Evolutionary conservation across 2,329 filamentous ascomycete genomes (phyloP).

Genomic region (Alternaria hordeiaustralica): DNA sequence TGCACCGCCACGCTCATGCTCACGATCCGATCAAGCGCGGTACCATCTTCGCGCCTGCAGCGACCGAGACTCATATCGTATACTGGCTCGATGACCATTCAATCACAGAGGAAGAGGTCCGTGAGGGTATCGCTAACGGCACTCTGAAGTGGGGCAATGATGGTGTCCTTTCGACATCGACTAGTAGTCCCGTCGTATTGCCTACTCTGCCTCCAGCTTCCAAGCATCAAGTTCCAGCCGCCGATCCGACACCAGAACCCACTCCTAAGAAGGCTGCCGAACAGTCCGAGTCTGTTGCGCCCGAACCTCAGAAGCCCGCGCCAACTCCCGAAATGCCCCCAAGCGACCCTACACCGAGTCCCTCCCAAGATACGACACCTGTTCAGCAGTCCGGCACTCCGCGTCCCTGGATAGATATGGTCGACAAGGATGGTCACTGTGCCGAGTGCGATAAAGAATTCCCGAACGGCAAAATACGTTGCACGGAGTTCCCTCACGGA

Average conservation of each 20-base stretch:
- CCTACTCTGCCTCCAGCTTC: slow-evolving; percentile 26
- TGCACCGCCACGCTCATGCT: slow-evolving; percentile 61
- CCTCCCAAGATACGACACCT: slow-evolving; percentile 34
- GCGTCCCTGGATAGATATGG: slow-evolving; percentile 20
- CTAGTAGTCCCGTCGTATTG: slow-evolving; percentile 14
- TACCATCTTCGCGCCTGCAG: slow-evolving; percentile 58
- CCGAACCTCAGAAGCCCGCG: background rate
- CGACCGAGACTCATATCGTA: slow-evolving; percentile 68
- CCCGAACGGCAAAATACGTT: slow-evolving; percentile 75
- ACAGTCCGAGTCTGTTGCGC: background rate
- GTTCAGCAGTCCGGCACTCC: slow-evolving; percentile 23
- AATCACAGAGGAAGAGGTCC: slow-evolving; percentile 69
- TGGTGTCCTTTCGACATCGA: slow-evolving; percentile 54
- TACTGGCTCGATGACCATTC: slow-evolving; percentile 73
- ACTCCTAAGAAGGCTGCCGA: background rate
- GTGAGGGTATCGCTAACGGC: slow-evolving; percentile 73
- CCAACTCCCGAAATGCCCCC: slow-evolving; percentile 9
- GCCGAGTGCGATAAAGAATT: slow-evolving; percentile 71
- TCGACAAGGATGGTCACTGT: slow-evolving; percentile 32
- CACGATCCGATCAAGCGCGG: slow-evolving; percentile 53
- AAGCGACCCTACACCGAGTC: slow-evolving; percentile 4
- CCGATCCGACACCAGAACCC: slow-evolving; percentile 5
- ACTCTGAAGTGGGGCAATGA: slow-evolving; percentile 69
- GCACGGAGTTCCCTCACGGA: slow-evolving; percentile 74
- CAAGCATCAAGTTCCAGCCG: slow-evolving; percentile 4